These are phyloP conservation scores for Bipolaris victoriae DNA, from an alignment of 2,329 filamentous ascomycete species.

Conservation along the genomic window DNA sequence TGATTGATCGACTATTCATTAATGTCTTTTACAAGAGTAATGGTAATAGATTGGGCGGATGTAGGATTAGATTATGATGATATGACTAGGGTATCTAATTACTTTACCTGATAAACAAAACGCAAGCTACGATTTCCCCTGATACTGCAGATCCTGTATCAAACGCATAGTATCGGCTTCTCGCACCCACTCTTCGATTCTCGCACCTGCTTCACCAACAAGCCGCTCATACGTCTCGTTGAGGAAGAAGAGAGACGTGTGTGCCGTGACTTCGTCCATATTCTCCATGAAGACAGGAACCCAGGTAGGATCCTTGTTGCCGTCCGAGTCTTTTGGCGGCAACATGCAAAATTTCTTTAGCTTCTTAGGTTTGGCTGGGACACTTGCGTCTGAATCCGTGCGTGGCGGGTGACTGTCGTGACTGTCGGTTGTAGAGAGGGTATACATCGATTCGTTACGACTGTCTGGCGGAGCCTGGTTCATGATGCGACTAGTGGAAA, in stretches of 20 bases:
- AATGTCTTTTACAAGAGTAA: too few relatives aligned
- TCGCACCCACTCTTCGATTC: constrained; percentile 72
- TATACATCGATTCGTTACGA: constrained; percentile 26
- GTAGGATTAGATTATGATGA: too few relatives aligned
- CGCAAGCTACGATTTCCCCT: constrained; percentile 3
- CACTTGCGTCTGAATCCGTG: neutral
- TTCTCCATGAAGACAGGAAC: constrained; percentile 79
- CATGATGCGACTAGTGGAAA: constrained; percentile 41
- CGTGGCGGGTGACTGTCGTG: constrained; percentile 8
- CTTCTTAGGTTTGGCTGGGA: constrained; percentile 53
- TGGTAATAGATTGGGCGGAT: too few relatives aligned
- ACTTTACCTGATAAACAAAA: neutral
- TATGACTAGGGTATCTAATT: constrained; percentile 1
- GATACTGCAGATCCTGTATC: constrained; percentile 31
- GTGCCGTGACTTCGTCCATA: constrained; percentile 84
- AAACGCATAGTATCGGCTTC: constrained; percentile 58
- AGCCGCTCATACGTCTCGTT: constrained; percentile 75
- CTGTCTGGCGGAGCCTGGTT: constrained; percentile 34
- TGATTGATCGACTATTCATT: too few relatives aligned
- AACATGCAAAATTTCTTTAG: constrained; percentile 81
- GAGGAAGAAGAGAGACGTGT: constrained; percentile 79
- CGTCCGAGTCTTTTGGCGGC: constrained; percentile 63
- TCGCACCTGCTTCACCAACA: constrained; percentile 74
- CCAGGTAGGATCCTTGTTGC: constrained; percentile 73
- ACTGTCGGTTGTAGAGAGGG: constrained; percentile 29